These are phyloP conservation scores for Aspergillus transmontanensis DNA, from an alignment of 2,329 filamentous ascomycete genomes.

Conservation along the genomic window DNA sequence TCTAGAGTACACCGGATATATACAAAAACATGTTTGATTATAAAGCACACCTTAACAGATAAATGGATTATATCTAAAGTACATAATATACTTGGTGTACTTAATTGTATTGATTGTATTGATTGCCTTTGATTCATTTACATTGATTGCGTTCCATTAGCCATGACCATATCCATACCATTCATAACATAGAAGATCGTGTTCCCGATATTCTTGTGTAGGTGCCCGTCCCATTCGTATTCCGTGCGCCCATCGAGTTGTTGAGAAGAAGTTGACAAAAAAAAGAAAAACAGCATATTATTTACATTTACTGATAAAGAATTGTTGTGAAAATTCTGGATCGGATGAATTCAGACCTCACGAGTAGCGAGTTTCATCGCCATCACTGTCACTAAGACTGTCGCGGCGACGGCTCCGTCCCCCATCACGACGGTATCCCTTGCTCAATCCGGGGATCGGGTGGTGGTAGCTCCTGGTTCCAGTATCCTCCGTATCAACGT, in stretches of 20 bases:
- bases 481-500: constrained; percentile 44
- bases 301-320: constrained; percentile 3
- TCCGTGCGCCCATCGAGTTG: background rate
- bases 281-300: background rate
- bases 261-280: background rate
- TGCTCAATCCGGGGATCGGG: constrained; percentile 57
- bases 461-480: constrained; percentile 61
- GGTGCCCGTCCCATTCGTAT: background rate
- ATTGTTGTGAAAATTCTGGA: background rate
- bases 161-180: constrained; percentile 1
- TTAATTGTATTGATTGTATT: too few relatives aligned
- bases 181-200: background rate
- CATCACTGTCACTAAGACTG: constrained; percentile 58
- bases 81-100: too few relatives aligned
- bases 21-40: too few relatives aligned
- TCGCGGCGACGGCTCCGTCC: constrained; percentile 50
- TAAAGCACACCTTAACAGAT: too few relatives aligned
- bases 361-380: constrained; percentile 37
- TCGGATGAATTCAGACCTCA: constrained; percentile 10
- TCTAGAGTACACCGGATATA: too few relatives aligned
- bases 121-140: background rate
- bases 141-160: constrained; percentile 2
- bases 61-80: too few relatives aligned
- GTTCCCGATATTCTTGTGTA: background rate
- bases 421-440: constrained; percentile 43